Conservation (phyloP, 148 eudicot species). For the Drosera capensis region DNA sequence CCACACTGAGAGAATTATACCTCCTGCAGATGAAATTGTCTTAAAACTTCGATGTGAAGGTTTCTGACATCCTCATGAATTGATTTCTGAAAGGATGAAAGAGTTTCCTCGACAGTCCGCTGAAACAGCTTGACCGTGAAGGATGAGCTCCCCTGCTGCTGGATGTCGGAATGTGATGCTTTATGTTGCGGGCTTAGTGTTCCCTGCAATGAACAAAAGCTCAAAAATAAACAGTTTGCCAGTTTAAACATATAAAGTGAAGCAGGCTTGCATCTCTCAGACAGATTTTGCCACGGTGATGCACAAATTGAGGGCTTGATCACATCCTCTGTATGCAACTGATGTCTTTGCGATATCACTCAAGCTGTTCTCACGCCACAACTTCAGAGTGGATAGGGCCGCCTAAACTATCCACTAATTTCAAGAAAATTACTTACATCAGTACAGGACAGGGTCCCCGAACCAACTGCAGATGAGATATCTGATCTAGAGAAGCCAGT, state of each 20-base stretch:
- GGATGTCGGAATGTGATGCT: constrained; percentile 30
- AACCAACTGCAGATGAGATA: constrained; percentile 31
- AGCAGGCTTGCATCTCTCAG: too few relatives aligned
- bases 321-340: too few relatives aligned
- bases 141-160: constrained; percentile 55
- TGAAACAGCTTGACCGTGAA: constrained; percentile 88
- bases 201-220: constrained; percentile 32
- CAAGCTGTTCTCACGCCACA: too few relatives aligned
- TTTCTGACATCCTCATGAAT: constrained; percentile 86
- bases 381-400: too few relatives aligned
- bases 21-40: constrained; percentile 96
- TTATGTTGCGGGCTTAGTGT: constrained; percentile 26
- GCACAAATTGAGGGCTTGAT: too few relatives aligned
- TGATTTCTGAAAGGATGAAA: constrained; percentile 80
- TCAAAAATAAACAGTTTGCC: too few relatives aligned
- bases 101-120: constrained; percentile 85
- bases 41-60: constrained; percentile 85
- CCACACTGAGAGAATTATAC: constrained; percentile 15
- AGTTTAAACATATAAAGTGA: too few relatives aligned
- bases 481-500: constrained; percentile 58
- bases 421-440: constrained; percentile 29
- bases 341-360: too few relatives aligned
- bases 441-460: constrained; percentile 22
- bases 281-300: too few relatives aligned
- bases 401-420: background rate